Evolutionary conservation across 2,329 filamentous ascomycete species (phyloP), one percentile per base, ranked within the genome.

Genomic region (Helminthosporium solani): DNA sequence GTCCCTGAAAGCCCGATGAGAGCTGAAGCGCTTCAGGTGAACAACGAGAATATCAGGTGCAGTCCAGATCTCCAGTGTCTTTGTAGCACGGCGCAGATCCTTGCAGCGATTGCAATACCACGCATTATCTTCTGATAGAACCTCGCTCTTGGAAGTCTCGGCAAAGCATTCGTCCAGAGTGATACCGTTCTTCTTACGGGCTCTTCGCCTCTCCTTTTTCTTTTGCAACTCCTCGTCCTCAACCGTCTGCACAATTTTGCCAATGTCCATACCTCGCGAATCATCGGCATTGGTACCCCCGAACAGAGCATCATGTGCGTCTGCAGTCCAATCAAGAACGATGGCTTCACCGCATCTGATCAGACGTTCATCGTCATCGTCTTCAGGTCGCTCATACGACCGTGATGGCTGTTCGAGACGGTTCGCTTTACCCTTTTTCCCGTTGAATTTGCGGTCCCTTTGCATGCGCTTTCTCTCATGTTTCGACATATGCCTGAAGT

Each of bases 31-130:
- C 77, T 99, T 99, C 40, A 99, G 78, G 66, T 99, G 94, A 51
- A 96, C 87, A 34, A 97, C 87, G 14, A 99, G 80, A 50, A 97
- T 95, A 68, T 99, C 94, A 0, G 94, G 94, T 2, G 88, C 86
- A 64, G 92, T 96, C 94, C 94, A 99, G 15, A 99, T 81, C 64
- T 97, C 91, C 42, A 99, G 90, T 63, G 94, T 96, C 76, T 99
- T 99, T 73, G 86, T 91, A 16, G 94, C 94, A 49, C 90, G 85
- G 14, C 90, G 84, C 61, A 95, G 87, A 60, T 96, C 89, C 69
- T 97, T 97, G 78, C 94, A 99, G 23, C 90, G 83, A 46, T 90
- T 92, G 65, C 94, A 99, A 67, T 95, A 97, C 94, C 94, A 99
- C 49, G 90, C 92, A 67, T 99, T 95, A 64, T 95, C 88, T 67